These are phyloP conservation scores for Rutidosis leptorrhynchoides DNA, from an alignment of 129 eudicot genomes.

Conservation along the genomic window DNA sequence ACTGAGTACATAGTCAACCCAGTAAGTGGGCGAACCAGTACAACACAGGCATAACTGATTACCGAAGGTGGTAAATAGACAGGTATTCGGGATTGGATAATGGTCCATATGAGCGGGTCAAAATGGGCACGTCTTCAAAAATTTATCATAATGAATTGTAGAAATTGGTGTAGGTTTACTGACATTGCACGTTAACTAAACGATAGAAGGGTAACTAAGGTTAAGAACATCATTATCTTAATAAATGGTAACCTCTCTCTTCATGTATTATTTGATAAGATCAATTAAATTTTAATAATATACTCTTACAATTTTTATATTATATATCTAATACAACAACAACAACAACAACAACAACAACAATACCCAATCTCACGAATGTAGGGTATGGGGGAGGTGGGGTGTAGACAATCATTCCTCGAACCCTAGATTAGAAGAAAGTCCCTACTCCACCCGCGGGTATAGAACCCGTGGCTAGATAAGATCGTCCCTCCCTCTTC, in stretches of 20 bases:
- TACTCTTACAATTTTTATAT: not conserved
- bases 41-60: not conserved
- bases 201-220: not conserved
- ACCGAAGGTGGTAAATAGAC: not conserved
- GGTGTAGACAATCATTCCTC: too few species aligned
- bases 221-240: conserved; percentile 14
- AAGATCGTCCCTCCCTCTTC: too few species aligned
- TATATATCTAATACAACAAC: not conserved
- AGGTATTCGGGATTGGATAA: not conserved
- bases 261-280: conserved; percentile 1
- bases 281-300: not conserved
- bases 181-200: not conserved
- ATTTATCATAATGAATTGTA: not conserved
- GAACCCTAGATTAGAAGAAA: too few species aligned
- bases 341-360: too few species aligned
- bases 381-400: too few species aligned
- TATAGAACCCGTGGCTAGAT: too few species aligned
- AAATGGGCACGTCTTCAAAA: not conserved
- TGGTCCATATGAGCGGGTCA: not conserved
- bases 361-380: too few species aligned
- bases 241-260: conserved; percentile 4
- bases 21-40: not conserved
- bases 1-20: not conserved
- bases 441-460: too few species aligned
- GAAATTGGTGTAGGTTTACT: not conserved